A percentile compares a stretch with the other conserved stretches of the same genome.
These are phyloP conservation scores for Macrolepiota albuminosa DNA, from an alignment of 768 basidiomycete genomes.

Conservation along the genomic window DNA sequence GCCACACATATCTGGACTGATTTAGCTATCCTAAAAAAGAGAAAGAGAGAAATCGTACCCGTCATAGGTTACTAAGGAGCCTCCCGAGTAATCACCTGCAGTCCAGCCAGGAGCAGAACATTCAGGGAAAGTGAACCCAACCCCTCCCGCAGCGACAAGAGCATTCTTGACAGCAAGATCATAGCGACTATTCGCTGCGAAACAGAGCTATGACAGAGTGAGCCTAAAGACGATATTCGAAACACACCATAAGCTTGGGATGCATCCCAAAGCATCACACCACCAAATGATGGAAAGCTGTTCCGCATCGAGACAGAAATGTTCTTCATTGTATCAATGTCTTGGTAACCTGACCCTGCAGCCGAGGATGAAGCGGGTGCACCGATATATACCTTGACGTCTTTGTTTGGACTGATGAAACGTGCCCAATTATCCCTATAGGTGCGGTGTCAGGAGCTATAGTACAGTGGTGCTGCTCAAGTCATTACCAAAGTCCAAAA, in stretches of 20 bases:
- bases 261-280: conserved; percentile 53
- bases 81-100: conserved; percentile 47
- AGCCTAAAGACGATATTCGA: conserved; percentile 22
- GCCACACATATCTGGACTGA: conserved; percentile 51
- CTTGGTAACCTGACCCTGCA: conserved; percentile 58
- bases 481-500: conserved; percentile 48
- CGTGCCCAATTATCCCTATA: conserved; percentile 64
- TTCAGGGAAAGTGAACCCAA: conserved; percentile 60
- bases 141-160: conserved; percentile 57
- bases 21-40: conserved; percentile 1
- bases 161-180: conserved; percentile 59
- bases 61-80: conserved; percentile 46
- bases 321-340: conserved; percentile 37
- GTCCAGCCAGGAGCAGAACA: conserved; percentile 54
- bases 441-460: not conserved
- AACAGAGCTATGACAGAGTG: not conserved
- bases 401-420: conserved; percentile 48
- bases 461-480: not conserved
- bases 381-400: conserved; percentile 64
- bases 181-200: conserved; percentile 50
- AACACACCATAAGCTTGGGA: conserved; percentile 42
- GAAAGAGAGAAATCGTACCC: conserved; percentile 33
- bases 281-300: conserved; percentile 64
- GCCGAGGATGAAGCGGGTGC: conserved; percentile 55
- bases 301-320: conserved; percentile 47